phyloP scores from a whole-genome alignment of 441 rosid genomes.

The Mallotus repandus region DNA sequence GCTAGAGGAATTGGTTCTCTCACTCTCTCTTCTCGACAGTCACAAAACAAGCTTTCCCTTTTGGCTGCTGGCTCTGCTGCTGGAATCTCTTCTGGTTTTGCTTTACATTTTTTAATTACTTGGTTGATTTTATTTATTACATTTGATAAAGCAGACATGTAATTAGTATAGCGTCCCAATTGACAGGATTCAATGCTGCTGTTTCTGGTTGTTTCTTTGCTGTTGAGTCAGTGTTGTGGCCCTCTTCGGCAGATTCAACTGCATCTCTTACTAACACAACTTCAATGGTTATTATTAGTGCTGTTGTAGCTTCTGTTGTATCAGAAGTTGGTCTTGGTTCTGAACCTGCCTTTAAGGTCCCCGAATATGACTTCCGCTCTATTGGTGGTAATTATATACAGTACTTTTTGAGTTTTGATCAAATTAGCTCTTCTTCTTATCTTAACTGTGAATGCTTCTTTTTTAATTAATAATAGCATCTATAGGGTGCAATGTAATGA shows the following conservation, averaged over 20 bases:
- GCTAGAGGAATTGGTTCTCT: conserved; percentile 59
- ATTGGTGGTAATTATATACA: conserved; percentile 54
- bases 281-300: conserved; percentile 88
- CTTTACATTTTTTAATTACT: not conserved
- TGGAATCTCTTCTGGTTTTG: conserved; percentile 81
- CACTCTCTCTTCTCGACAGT: conserved; percentile 40
- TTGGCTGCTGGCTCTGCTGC: conserved; percentile 91
- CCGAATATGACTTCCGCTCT: conserved; percentile 89
- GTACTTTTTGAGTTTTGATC: too few relatives aligned
- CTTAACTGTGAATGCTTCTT: too few relatives aligned
- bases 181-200: conserved; percentile 88
- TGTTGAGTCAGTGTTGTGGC: conserved; percentile 92
- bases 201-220: conserved; percentile 97
- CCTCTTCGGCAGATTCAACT: conserved; percentile 56
- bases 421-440: too few relatives aligned
- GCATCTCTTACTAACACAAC: conserved; percentile 71
- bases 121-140: not conserved
- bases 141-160: too few relatives aligned
- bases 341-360: conserved; percentile 89
- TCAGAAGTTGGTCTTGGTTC: conserved; percentile 91
- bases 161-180: too few relatives aligned
- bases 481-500: too few relatives aligned
- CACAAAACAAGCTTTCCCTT: conserved; percentile 56
- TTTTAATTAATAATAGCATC: too few relatives aligned
- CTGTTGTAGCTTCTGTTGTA: conserved; percentile 83